These are phyloP conservation scores for Apiotrichum gamsii DNA, from an alignment of 1,284 basidiomycete genomes.

Conservation along the genomic window DNA sequence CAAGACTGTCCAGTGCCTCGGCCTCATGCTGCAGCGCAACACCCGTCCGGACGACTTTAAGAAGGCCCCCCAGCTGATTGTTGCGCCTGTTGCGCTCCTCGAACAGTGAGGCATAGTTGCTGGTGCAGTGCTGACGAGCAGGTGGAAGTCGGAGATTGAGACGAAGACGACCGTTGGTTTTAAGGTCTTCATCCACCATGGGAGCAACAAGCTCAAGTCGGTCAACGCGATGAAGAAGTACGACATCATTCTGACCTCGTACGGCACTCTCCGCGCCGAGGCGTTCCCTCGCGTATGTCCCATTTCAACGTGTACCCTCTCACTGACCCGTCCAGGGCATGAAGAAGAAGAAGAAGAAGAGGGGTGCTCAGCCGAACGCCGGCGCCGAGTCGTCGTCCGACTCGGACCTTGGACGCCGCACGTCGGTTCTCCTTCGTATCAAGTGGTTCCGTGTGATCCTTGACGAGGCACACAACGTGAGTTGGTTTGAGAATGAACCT, in stretches of 20 bases:
- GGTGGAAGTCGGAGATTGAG: slow-evolving; percentile 48
- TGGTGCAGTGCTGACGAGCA: neutral
- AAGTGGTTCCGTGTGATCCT: slow-evolving; percentile 47
- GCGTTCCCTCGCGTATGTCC: too few relatives aligned
- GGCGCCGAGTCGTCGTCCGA: slow-evolving; percentile 13
- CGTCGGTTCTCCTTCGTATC: slow-evolving; percentile 36
- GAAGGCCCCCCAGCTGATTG: slow-evolving; percentile 41
- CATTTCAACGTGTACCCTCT: too few relatives aligned
- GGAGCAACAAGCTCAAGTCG: slow-evolving; percentile 26
- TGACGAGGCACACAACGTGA: slow-evolving; percentile 46
- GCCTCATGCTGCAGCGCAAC: slow-evolving; percentile 37
- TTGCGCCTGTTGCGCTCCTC: slow-evolving; percentile 47
- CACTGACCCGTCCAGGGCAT: too few relatives aligned
- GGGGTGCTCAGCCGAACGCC: too few relatives aligned
- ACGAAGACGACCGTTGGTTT: slow-evolving; percentile 36
- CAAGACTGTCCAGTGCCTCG: slow-evolving; percentile 49
- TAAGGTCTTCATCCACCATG: slow-evolving; percentile 44
- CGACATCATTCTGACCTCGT: slow-evolving; percentile 46
- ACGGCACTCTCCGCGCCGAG: slow-evolving; percentile 24
- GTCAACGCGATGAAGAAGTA: slow-evolving; percentile 32
- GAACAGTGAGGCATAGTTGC: slow-evolving; percentile 29
- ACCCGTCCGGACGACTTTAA: slow-evolving; percentile 36
- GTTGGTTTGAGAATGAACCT: neutral
- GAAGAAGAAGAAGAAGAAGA: slow-evolving; percentile 20
- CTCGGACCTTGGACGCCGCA: slow-evolving; percentile 9